Percentiles rank a stretch among this genome's conserved stretches.
Evolutionary conservation across 2,329 filamentous ascomycete genomes (phyloP).

Genomic region (Aspergillus phoenicis): DNA sequence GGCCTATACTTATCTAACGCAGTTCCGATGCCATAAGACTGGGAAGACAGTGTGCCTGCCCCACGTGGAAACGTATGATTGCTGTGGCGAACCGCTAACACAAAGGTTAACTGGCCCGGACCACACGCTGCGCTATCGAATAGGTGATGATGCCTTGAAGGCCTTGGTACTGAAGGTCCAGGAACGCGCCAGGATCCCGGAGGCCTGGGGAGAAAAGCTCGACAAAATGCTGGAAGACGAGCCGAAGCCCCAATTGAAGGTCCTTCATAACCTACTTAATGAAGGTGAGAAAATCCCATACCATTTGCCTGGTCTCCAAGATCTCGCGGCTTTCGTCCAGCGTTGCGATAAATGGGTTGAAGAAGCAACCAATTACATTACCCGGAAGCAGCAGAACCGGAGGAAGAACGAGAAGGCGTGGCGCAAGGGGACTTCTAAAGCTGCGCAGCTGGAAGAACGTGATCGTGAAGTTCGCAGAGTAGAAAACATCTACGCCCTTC

Average conservation of each 20-base stretch:
- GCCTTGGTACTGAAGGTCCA: slow-evolving; percentile 72
- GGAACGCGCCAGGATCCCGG: slow-evolving; percentile 83
- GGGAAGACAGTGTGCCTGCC: slow-evolving; percentile 80
- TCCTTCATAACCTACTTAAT: slow-evolving; percentile 77
- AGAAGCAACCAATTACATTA: slow-evolving; percentile 93
- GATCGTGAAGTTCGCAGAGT: slow-evolving; percentile 84
- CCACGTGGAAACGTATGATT: slow-evolving; percentile 78
- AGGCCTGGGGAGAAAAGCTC: slow-evolving; percentile 88
- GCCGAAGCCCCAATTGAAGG: slow-evolving; percentile 80
- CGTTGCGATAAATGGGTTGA: slow-evolving; percentile 98
- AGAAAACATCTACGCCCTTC: slow-evolving; percentile 81
- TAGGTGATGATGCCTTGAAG: slow-evolving; percentile 70
- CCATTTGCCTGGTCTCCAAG: slow-evolving; percentile 77
- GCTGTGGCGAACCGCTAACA: slow-evolving; percentile 69
- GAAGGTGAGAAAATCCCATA: slow-evolving; percentile 97
- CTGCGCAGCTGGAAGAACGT: slow-evolving; percentile 79
- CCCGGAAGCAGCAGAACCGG: slow-evolving; percentile 94
- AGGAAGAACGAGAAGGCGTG: slow-evolving; percentile 90
- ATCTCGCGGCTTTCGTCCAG: slow-evolving; percentile 87
- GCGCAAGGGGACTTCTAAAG: slow-evolving; percentile 71
- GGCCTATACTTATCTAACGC: slow-evolving; percentile 84
- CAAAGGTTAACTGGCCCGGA: slow-evolving; percentile 69
- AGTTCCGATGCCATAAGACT: slow-evolving; percentile 80
- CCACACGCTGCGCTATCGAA: slow-evolving; percentile 77
- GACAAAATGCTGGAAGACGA: slow-evolving; percentile 82